Base-by-base conservation (phyloP, 2,329 filamentous ascomycete genomes). In the Didymosphaeria variabile region DNA sequence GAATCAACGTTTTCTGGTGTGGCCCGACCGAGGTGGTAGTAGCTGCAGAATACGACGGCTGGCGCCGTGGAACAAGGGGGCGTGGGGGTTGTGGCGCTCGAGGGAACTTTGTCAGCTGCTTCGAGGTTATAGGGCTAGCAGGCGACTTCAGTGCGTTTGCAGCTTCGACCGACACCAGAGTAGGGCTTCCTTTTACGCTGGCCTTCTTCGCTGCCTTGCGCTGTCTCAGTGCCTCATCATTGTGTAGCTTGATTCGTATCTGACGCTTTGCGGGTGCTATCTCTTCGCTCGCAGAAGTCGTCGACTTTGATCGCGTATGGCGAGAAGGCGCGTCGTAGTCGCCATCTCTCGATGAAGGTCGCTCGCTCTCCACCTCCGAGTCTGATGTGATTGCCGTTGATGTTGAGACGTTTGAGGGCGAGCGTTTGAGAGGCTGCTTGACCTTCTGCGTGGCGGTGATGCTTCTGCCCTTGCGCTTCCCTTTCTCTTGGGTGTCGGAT, bases 221-320 rank as follows among this genome's bases (percentile, higher is more conserved):
- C 76, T 92, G 89, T 65, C 89, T 85, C 59, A 91, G 81, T 44
- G 87, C 86, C 60, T 93, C 92, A 69, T 97, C 92, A 64, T 90
- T 92, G 77, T 94, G 89, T 15, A 97, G 84, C 79, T 95, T 97
- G 72, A 98, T 97, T 42, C 93, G 88, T 66, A 97, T 97, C 1
- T 93, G 97, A 59, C 93, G 87, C 71, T 91, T 87, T 7, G 87
- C 82, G 4, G 90, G 89, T 17, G 86, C 84, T 63, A 86, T 86
- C 66, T 93, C 91, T 65, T 93, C 90, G 32, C 82, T 74, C 29
- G 83, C 80, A 23, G 76, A 71, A 21, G 76, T 68, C 12, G 69
- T 75, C 51, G 89, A 89, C 74, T 88, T 90, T 26, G 90, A 90
- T 56, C 90, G 86, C 49, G 84, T 83, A 72, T 91, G 87, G 49